Base-by-base conservation (phyloP, 2,329 filamentous ascomycete species). In the Stagonosporopsis cucurbitacearum region DNA sequence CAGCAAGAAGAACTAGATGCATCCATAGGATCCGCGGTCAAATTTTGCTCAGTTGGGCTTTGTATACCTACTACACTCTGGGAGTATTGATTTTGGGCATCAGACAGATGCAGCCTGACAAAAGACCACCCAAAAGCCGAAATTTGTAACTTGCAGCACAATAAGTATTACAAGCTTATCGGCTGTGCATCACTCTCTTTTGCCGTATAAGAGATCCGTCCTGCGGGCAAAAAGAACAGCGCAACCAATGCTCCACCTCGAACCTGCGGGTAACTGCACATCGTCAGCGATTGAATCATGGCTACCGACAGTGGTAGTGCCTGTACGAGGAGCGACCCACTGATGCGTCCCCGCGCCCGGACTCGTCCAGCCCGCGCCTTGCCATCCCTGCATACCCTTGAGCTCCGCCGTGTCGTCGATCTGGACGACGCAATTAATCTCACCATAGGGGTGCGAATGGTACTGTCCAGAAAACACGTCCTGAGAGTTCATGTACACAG, bases 321-420 rank as follows among this genome's bases (percentile, higher is more conserved):
- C 22, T 37, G 9, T 12, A 37, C 20, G 9, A 40, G 25, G 17
- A 43, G 28, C 13, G 30, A 62, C 66, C 60, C 36, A 70, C 66
- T 85, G 83, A 69, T 85, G 83, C 25, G 83, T 84, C 0, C 83
- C 83, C 0, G 82, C 78, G 0, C 80, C 82, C 0, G 81, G 81
- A 40, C 75, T 78, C 20, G 83, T 85, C 82, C 83, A 86, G 0
- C 83, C 83, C 0, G 79, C 79, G 0, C 81, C 81, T 63, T 81
- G 80, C 83, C 83, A 85, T 1, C 82, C 82, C 49, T 79, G 76
- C 82, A 85, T 81, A 6, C 83, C 83, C 70, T 78, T 82, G 45
- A 86, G 63, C 71, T 85, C 78, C 2, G 82, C 81, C 4, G 61
- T 70, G 4, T 75, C 57, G 54, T 83, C 81, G 12, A 85, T 72